Percentiles rank a stretch among this genome's conserved stretches.
phyloP scores from a whole-genome alignment of 345 rosid species.

The Moricandia moricandioides region DNA sequence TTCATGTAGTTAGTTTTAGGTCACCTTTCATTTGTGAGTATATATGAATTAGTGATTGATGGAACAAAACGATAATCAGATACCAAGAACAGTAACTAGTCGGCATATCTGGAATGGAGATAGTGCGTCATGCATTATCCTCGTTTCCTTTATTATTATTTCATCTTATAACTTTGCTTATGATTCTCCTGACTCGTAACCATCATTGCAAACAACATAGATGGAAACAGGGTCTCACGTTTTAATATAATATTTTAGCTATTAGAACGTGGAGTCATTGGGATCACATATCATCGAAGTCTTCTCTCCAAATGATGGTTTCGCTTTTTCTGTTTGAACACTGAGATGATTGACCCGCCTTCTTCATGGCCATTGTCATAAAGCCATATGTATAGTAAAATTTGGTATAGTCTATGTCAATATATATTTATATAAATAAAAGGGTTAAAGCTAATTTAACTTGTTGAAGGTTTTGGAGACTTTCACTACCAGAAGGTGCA shows the following conservation, averaged over 20 bases:
- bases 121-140: constrained; percentile 43
- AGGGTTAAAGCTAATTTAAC: neutral
- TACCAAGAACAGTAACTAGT: constrained; percentile 1
- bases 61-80: constrained; percentile 18
- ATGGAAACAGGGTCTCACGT: constrained; percentile 1
- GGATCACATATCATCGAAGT: constrained; percentile 29
- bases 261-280: constrained; percentile 20
- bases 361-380: constrained; percentile 36
- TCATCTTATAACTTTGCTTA: neutral
- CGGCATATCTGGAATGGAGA: constrained; percentile 14
- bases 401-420: constrained; percentile 13
- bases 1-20: neutral
- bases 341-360: constrained; percentile 12
- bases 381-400: constrained; percentile 28
- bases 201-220: constrained; percentile 7
- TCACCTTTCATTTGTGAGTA: too few relatives aligned
- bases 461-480: constrained; percentile 75
- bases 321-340: constrained; percentile 12
- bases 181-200: constrained; percentile 21
- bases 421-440: neutral
- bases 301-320: constrained; percentile 11
- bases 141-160: constrained; percentile 17
- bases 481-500: constrained; percentile 65
- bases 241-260: neutral
- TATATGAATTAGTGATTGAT: too few relatives aligned